phyloP scores from a whole-genome alignment of 768 basidiomycete genomes.

The Trametes maxima region DNA sequence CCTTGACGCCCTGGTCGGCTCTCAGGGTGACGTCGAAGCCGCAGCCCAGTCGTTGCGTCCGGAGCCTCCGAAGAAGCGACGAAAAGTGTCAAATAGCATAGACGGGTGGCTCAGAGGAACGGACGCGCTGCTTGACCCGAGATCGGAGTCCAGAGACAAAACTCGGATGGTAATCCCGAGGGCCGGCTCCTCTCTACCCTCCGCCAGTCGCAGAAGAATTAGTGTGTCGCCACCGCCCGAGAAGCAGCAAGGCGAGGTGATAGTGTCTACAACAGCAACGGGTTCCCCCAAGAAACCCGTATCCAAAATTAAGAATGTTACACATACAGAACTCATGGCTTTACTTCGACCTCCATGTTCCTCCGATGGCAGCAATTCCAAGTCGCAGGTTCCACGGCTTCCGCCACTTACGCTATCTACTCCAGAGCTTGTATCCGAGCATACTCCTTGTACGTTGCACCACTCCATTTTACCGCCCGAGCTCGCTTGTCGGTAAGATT shows the following conservation, averaged over 20 bases:
- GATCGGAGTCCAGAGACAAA: neutral
- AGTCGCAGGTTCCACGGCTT: constrained; percentile 32
- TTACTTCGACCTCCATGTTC: constrained; percentile 53
- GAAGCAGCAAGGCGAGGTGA: neutral
- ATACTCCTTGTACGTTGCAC: constrained; percentile 80
- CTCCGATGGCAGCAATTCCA: constrained; percentile 37
- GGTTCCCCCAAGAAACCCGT: constrained; percentile 9
- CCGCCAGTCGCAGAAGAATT: neutral
- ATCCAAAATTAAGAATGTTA: constrained; percentile 35
- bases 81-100: constrained; percentile 47
- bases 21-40: constrained; percentile 56
- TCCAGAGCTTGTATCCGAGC: constrained; percentile 62
- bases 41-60: constrained; percentile 48
- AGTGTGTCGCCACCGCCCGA: too few relatives aligned
- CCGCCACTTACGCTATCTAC: constrained; percentile 65
- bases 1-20: constrained; percentile 59
- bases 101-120: constrained; percentile 54
- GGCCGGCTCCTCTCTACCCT: neutral
- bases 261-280: neutral
- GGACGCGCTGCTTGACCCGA: neutral
- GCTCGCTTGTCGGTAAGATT: constrained; percentile 54
- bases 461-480: constrained; percentile 68
- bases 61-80: constrained; percentile 42
- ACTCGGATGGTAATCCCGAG: neutral
- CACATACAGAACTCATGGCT: constrained; percentile 50